These are phyloP conservation scores for Mucor ambiguus DNA, from an alignment of 371 early-diverging fungal species.

Conservation along the genomic window DNA sequence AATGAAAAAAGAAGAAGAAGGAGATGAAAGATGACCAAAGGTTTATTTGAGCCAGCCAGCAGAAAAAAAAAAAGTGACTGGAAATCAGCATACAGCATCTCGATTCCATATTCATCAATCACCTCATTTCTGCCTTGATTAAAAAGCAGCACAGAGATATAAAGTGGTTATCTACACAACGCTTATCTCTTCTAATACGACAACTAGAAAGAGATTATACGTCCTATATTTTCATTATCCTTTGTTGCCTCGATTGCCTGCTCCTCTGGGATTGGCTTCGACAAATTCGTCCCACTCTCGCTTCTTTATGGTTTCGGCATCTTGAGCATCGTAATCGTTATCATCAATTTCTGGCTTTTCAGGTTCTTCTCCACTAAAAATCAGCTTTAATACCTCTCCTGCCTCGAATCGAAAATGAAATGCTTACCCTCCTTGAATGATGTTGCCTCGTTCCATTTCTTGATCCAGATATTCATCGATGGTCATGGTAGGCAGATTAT, in stretches of 20 bases:
- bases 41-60: background rate
- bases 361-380: constrained; percentile 53
- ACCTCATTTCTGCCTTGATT: background rate
- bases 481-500: constrained; percentile 94
- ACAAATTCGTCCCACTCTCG: constrained; percentile 94
- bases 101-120: background rate
- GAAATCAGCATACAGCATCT: background rate
- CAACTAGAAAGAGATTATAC: background rate
- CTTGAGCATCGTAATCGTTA: constrained; percentile 79
- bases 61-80: constrained; percentile 3
- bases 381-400: background rate
- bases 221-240: constrained; percentile 26
- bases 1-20: background rate
- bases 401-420: background rate
- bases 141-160: background rate
- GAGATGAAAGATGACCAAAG: background rate
- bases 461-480: constrained; percentile 92
- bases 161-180: background rate
- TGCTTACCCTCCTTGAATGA: constrained; percentile 83
- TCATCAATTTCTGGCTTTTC: constrained; percentile 74
- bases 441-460: constrained; percentile 87
- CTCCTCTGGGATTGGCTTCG: constrained; percentile 90
- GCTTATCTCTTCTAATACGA: background rate
- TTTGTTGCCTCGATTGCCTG: constrained; percentile 68
- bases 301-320: constrained; percentile 82